Evolutionary conservation across 1,139 yeast species (phyloP), one percentile per base, ranked within the genome.

Genomic region (Nematodospora anomalae): DNA sequence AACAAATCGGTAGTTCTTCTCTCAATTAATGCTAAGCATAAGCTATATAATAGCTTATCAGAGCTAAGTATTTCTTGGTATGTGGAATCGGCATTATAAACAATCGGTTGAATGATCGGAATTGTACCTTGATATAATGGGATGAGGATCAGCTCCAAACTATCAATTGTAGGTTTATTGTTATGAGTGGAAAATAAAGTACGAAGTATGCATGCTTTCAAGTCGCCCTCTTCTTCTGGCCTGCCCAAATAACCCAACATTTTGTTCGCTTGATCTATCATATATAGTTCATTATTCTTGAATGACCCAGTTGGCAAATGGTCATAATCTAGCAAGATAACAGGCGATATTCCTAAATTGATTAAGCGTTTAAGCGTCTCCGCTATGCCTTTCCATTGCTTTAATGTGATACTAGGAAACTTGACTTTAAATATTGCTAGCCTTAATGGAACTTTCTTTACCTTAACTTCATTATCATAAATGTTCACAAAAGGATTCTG

Each of bases 41-140:
- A 43, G 2, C 67, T 44, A 29, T 42, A 47, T 18, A 69, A 42
- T 10, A 69, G 51, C 6, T 53, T 51, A 33, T 71, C 71, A 13
- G 71, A 61, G 6, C 66, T 58, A 3, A 59, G 45, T 33, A 66
- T 54, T 30, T 53, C 56, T 40, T 67, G 72, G 11, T 35, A 28
- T 2, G 58, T 51, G 1, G 70, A 56, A 1, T 43, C 50, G 1
- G 62, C 40, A 44, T 75, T 71, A 42, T 70, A 79, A 1, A 74
- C 75, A 14, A 79, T 57, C 0, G 90, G 90, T 33, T 75, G 74
- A 5, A 84, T 59, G 1, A 83, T 68, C 0, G 94, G 92, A 2
- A 83, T 70, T 9, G 62, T 58, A 3, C 66, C 67, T 43, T 71
- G 76, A 46, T 67, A 68, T 28, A 71, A 40, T 0, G 76, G 76